Evolutionary conservation across 1,284 basidiomycete genomes (phyloP).

Genomic region (Cryptococcus floricola): DNA sequence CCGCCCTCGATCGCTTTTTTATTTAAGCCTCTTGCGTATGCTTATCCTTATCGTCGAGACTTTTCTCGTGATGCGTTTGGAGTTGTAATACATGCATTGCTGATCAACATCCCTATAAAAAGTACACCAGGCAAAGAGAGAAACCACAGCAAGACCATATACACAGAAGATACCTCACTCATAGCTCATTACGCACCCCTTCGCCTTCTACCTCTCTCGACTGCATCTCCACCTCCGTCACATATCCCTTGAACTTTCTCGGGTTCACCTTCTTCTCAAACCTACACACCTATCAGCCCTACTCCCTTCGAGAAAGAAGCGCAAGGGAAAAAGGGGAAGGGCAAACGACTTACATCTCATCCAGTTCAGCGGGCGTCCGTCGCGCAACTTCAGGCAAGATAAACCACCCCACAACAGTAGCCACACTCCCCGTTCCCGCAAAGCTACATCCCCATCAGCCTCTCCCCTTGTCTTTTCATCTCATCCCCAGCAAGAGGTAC

Average conservation of each 20-base stretch:
- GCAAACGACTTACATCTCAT: constrained; percentile 16
- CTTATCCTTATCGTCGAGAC: no score
- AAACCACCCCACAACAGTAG: constrained; percentile 24
- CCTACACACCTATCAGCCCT: neutral
- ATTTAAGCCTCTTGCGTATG: no score
- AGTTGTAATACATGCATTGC: no score
- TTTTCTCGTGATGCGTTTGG: no score
- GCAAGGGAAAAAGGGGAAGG: neutral
- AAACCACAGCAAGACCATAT: neutral
- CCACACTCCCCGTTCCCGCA: constrained; percentile 20
- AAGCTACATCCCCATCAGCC: constrained; percentile 7
- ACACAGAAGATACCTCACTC: neutral
- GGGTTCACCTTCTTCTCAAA: constrained; percentile 23
- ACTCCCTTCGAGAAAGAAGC: neutral
- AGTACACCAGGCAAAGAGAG: neutral
- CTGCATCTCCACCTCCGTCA: constrained; percentile 24
- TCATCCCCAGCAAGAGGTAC: neutral
- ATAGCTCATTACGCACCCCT: neutral
- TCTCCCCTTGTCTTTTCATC: neutral
- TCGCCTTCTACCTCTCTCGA: constrained; percentile 1
- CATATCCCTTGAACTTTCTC: constrained; percentile 25
- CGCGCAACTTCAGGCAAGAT: constrained; percentile 27
- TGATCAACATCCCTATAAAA: no score
- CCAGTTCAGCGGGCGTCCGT: constrained; percentile 26
- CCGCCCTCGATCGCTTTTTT: no score